Base-by-base conservation (phyloP, 768 basidiomycete species). In the Leccinum pellstonianum region DNA sequence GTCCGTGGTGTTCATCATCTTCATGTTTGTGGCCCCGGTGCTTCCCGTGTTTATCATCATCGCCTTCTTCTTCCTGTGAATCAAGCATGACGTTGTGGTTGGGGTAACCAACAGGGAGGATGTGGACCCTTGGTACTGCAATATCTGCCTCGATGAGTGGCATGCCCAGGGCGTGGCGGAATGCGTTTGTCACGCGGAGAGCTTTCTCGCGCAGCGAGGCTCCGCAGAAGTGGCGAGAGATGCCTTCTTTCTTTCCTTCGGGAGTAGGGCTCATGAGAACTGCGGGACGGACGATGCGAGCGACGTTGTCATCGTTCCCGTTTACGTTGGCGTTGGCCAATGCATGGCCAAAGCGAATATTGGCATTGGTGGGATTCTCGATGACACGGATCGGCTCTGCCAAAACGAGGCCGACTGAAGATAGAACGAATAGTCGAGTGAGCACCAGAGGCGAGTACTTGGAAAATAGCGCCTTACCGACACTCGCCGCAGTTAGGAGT, bases 91-190 rank as follows among this genome's bases (percentile, higher is more conserved):
- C 50, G 14, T 38, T 52, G 48, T 57, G 41, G 10, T 46, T 5
- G 25, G 59, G 48, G 25, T 54, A 68, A 31, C 31, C 41, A 4
- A 76, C 43, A 50, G 60, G 66, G 25, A 69, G 37, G 46, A 80
- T 76, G 38, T 72, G 74, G 21, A 79, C 43, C 37, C 54, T 53
- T 37, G 33, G 61, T 25, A 37, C 49, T 31, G 53, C 50, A n/a
- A 31, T 43, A 23, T 58, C 38, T 25, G 53, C 53, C 41, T 81
- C 77, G 68, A 83, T 81, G 60, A 75, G 73, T 9, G 83, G 78
- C 62, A 86, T 67, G 19, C 86, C 86, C 38, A 90, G 72, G 2
- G 79, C 79, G 59, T 82, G 73, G 48, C 83, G 77, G 77, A 90
- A 79, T 27, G 77, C 64, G 62, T 86, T 85, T 54, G 83, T 80